Percentiles rank a stretch among this genome's conserved stretches.
phyloP scores from a whole-genome alignment of 2,329 filamentous ascomycete species.

The Pseudohalonectria lignicola region DNA sequence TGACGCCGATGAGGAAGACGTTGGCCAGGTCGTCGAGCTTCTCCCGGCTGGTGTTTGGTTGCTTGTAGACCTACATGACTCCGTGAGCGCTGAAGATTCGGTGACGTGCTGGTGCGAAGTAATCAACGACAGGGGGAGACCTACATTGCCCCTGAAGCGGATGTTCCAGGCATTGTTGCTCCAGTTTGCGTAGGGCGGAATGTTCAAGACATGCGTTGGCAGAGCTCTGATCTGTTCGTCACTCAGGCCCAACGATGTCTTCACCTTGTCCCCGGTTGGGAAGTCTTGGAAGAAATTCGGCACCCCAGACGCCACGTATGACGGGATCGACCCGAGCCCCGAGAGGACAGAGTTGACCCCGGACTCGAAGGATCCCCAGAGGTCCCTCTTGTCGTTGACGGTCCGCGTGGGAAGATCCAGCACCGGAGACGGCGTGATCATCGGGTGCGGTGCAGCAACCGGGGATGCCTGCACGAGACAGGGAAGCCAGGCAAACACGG shows the following conservation, averaged over 20 bases:
- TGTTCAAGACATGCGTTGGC: conserved; percentile 60
- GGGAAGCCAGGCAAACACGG: not conserved
- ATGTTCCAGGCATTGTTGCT: conserved; percentile 69
- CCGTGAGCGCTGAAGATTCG: not conserved
- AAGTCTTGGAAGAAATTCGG: conserved; percentile 58
- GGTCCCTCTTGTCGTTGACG: conserved; percentile 19
- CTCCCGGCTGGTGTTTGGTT: conserved; percentile 53
- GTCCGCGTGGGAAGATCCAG: conserved; percentile 12
- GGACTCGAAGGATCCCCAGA: conserved; percentile 31
- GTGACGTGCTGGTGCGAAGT: too few species aligned
- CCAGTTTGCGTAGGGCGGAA: conserved; percentile 68
- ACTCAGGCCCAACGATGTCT: conserved; percentile 48
- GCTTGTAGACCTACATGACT: conserved; percentile 48
- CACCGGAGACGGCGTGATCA: conserved; percentile 14
- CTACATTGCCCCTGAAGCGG: conserved; percentile 59
- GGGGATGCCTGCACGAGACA: not conserved
- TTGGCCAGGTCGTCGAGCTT: conserved; percentile 61
- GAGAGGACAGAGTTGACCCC: conserved; percentile 39
- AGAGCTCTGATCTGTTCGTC: conserved; percentile 46
- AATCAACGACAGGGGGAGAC: not conserved
- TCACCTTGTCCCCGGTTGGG: conserved; percentile 49
- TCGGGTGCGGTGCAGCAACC: conserved; percentile 8
- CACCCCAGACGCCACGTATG: conserved; percentile 51
- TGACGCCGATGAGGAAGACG: conserved; percentile 55
- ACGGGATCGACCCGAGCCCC: conserved; percentile 43